Conservation (phyloP, 805 yeast species). For the Starmerella khaoyaiensis region DNA sequence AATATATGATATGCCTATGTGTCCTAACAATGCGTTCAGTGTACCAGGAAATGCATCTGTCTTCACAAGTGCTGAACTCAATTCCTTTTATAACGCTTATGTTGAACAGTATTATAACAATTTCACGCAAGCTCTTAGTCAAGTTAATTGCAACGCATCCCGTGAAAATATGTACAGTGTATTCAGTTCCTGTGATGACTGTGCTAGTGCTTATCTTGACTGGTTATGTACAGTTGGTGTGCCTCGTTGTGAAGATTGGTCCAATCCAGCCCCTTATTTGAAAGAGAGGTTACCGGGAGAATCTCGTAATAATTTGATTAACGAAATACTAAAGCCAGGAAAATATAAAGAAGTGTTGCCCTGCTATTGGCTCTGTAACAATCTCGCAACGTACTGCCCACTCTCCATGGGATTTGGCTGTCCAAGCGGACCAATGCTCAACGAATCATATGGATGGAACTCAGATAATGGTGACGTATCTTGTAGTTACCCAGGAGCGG, state of each 20-base stretch:
- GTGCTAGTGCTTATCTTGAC: constrained; percentile 54
- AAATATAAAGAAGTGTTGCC: constrained; percentile 73
- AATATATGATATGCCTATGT: constrained; percentile 61
- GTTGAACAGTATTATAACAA: constrained; percentile 46
- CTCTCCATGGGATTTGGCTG: constrained; percentile 61
- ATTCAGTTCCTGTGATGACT: constrained; percentile 56
- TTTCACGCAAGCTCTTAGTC: constrained; percentile 64
- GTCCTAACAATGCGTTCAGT: constrained; percentile 72
- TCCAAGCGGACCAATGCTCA: constrained; percentile 34
- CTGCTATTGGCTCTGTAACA: constrained; percentile 67
- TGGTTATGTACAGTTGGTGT: constrained; percentile 87
- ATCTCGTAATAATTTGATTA: constrained; percentile 51
- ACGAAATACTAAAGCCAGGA: constrained; percentile 41
- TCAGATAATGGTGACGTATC: constrained; percentile 26
- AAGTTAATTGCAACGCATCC: constrained; percentile 57
- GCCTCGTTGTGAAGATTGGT: constrained; percentile 60
- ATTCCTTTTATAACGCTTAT: constrained; percentile 46
- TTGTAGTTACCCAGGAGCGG: constrained; percentile 31
- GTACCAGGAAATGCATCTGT: constrained; percentile 48
- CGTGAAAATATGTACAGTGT: constrained; percentile 62
- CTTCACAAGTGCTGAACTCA: constrained; percentile 30
- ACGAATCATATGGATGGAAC: constrained; percentile 23
- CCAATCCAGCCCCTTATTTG: constrained; percentile 26
- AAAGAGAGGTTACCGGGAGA: constrained; percentile 35
- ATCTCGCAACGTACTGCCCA: constrained; percentile 75